Evolutionary conservation across 305 asterid genomes (phyloP).

Genomic region (Fraxinus floribunda): DNA sequence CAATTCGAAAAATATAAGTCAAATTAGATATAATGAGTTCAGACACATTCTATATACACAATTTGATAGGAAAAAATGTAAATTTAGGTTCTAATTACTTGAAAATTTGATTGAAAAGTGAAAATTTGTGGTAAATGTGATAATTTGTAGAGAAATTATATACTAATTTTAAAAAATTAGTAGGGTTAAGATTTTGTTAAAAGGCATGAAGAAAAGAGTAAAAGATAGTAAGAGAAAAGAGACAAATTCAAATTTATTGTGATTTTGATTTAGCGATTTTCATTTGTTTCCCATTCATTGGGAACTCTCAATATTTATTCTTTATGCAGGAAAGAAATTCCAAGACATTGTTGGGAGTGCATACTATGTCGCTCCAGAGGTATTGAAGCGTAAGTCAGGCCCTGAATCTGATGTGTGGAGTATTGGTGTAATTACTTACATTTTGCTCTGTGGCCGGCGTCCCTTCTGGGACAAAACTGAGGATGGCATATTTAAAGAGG

Average conservation of each 20-base stretch:
- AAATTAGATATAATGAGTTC: too few species aligned
- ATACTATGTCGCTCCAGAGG: constrained; percentile 87
- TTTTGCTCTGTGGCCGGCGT: constrained; percentile 81
- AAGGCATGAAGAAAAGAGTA: too few species aligned
- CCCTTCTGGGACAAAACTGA: constrained; percentile 97
- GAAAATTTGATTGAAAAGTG: too few species aligned
- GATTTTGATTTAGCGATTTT: not conserved
- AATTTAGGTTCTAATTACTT: too few species aligned
- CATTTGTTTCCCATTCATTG: constrained; percentile 10
- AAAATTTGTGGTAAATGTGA: too few species aligned
- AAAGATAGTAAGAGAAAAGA: too few species aligned
- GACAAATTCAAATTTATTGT: not conserved
- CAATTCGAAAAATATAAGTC: too few species aligned
- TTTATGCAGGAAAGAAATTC: constrained; percentile 57
- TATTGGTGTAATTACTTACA: constrained; percentile 80
- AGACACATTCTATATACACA: too few species aligned
- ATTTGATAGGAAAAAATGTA: too few species aligned
- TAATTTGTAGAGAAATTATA: too few species aligned
- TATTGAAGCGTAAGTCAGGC: constrained; percentile 73
- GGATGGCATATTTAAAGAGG: constrained; percentile 93
- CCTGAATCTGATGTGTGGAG: constrained; percentile 92
- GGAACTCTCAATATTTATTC: constrained; percentile 9
- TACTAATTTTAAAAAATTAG: too few species aligned
- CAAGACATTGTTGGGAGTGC: constrained; percentile 87
- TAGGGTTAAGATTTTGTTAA: too few species aligned